Evolutionary conservation across 108 stramenopile species (phyloP).

Genomic region (Pseudonitzschia multistriata): DNA sequence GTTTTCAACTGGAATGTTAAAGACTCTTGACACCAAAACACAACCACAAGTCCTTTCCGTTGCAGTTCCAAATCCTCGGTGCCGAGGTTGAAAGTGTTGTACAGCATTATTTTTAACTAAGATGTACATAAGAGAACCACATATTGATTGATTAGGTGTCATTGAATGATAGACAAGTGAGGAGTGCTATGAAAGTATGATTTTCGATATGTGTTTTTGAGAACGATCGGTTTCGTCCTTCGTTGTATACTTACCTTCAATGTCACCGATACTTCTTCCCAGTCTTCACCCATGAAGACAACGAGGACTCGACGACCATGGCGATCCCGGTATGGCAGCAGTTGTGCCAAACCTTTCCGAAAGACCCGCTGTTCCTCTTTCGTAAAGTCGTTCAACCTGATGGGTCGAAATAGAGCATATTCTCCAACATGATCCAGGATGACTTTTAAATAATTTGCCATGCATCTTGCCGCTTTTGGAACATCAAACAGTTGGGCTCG

Average conservation of each 20-base stretch:
- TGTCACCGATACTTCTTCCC: neutral
- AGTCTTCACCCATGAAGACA: neutral
- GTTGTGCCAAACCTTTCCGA: neutral
- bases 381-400: slow-evolving; percentile 12
- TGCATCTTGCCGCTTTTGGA: slow-evolving; percentile 22
- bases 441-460: slow-evolving; percentile 25
- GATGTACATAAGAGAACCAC: neutral
- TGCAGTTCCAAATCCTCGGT: neutral
- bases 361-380: slow-evolving; percentile 4
- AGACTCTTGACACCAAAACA: neutral
- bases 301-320: neutral
- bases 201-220: neutral
- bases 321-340: slow-evolving; percentile 3
- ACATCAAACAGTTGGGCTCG: slow-evolving; percentile 37
- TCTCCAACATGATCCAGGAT: slow-evolving; percentile 28
- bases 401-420: slow-evolving; percentile 10
- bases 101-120: neutral
- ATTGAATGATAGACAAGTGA: neutral
- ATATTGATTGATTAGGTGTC: neutral
- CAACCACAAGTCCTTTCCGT: neutral
- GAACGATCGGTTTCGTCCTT: neutral
- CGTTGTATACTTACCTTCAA: neutral
- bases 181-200: too few species aligned
- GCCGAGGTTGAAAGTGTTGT: neutral
- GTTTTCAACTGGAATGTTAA: neutral